Percentiles rank a stretch among this genome's conserved stretches.
Conservation (phyloP, 805 yeast genomes). For the Candida nanaspora region DNA sequence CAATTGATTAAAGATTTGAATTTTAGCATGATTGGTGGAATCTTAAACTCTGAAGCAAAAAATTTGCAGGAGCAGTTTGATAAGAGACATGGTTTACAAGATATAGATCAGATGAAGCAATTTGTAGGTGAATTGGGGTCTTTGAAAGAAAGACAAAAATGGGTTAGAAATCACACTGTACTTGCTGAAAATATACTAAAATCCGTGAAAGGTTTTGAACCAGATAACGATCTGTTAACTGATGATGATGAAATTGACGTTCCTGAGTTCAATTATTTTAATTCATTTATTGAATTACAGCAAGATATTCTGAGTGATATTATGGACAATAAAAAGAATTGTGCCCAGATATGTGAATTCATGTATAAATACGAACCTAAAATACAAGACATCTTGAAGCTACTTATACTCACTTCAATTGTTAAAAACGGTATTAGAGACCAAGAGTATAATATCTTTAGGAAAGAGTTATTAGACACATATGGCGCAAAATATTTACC, state of each 20-base stretch:
- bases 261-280: slow-evolving; percentile 26
- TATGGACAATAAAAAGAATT: slow-evolving; percentile 31
- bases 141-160: slow-evolving; percentile 59
- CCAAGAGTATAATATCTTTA: slow-evolving; percentile 50
- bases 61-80: slow-evolving; percentile 64
- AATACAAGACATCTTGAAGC: slow-evolving; percentile 38
- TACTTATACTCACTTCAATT: slow-evolving; percentile 51
- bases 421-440: slow-evolving; percentile 64
- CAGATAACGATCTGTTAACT: slow-evolving; percentile 11
- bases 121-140: slow-evolving; percentile 66
- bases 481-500: slow-evolving; percentile 55
- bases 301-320: slow-evolving; percentile 61
- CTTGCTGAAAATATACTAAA: slow-evolving; percentile 61
- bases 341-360: slow-evolving; percentile 38
- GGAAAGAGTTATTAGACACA: slow-evolving; percentile 48
- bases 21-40: slow-evolving; percentile 73
- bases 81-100: slow-evolving; percentile 45
- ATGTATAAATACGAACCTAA: slow-evolving; percentile 38
- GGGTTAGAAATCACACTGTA: slow-evolving; percentile 64
- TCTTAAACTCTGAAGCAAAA: slow-evolving; percentile 64
- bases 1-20: slow-evolving; percentile 54
- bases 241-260: slow-evolving; percentile 7
- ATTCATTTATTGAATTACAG: slow-evolving; percentile 49
- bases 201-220: slow-evolving; percentile 29
- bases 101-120: slow-evolving; percentile 57